Percentiles rank a stretch among this genome's conserved stretches.
Evolutionary conservation across 179 eudicot species (phyloP).

Genomic region (Heliamphora pulchella): DNA sequence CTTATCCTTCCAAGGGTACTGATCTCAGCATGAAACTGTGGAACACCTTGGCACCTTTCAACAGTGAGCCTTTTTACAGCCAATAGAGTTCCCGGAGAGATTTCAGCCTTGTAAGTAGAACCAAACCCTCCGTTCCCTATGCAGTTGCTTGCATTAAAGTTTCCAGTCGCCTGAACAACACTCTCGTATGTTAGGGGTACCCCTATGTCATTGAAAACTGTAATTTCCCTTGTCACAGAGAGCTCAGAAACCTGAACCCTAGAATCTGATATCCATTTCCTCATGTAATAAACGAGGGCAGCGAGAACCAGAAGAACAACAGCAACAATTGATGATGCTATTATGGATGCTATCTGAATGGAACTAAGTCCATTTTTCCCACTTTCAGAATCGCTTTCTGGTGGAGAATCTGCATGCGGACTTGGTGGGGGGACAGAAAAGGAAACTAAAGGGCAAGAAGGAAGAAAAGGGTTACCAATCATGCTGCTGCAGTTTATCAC

Average conservation of each 20-base stretch:
- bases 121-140: slow-evolving; percentile 76
- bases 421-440: slow-evolving; percentile 25
- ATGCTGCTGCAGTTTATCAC: slow-evolving; percentile 24
- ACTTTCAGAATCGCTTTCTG: slow-evolving; percentile 16
- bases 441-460: slow-evolving; percentile 11
- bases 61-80: slow-evolving; percentile 61
- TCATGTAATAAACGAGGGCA: slow-evolving; percentile 35
- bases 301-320: slow-evolving; percentile 41
- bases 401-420: slow-evolving; percentile 29
- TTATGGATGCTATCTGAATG: slow-evolving; percentile 39
- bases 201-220: slow-evolving; percentile 48
- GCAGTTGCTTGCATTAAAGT: slow-evolving; percentile 51
- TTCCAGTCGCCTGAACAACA: slow-evolving; percentile 51
- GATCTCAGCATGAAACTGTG: slow-evolving; percentile 64
- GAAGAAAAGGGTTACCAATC: slow-evolving; percentile 21
- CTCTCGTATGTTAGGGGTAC: slow-evolving; percentile 46
- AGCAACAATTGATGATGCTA: slow-evolving; percentile 39
- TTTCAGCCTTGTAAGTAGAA: slow-evolving; percentile 56
- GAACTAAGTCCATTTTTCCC: slow-evolving; percentile 26
- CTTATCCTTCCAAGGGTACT: slow-evolving; percentile 46
- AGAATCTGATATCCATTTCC: slow-evolving; percentile 34
- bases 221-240: slow-evolving; percentile 35
- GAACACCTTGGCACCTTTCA: slow-evolving; percentile 52
- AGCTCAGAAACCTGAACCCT: slow-evolving; percentile 29
- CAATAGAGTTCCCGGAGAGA: slow-evolving; percentile 40